Evolutionary conservation across 768 basidiomycete genomes (phyloP), one percentile per base, ranked within the genome.

Genomic region (Tricholoma terreum): DNA sequence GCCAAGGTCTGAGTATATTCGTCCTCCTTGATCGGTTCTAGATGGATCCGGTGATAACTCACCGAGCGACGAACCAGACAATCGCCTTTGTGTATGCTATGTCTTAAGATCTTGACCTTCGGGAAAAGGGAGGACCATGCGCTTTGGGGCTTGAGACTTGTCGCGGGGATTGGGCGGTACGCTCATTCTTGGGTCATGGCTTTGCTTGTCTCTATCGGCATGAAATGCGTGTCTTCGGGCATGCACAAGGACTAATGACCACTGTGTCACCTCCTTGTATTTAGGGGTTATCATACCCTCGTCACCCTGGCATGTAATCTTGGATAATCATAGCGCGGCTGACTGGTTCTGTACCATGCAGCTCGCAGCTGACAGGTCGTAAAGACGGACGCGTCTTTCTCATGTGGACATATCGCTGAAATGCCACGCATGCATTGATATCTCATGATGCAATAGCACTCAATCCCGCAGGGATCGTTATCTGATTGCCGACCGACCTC

Each of bases 1-100:
- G 73, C 66, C 66, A 74, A 75, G 71, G 74, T 74, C 71, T 75
- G 73, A 74, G 72, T 21, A 66, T 71, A 63, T 57, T 50, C 63
- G 48, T 66, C 67, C 64, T 61, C 63, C 58, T 66, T 15, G 59
- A 69, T 67, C 49, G 71, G 56, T 67, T 59, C 71, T 70, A 66
- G 66, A 70, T 50, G 72, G 61, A 65, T 54, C 64, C 52, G 54
- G 63, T 58, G 53, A 38, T 65, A 59, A 71, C 45, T 21, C 57
- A 58, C 58, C 57, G 60, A 65, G 43, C 66, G 65, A 63, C 65
- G 63, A 57, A 70, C 67, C 69, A 72, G 71, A 71, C 68, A 71
- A 58, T 43, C 63, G 52, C 58, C 59, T 50, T 50, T 49, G 24
- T 40, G 11, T 36, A 34, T 51, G 50, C 43, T 19, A 45, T 57